phyloP scores from a whole-genome alignment of 2,329 filamentous ascomycete species.

The Akanthomyces uredinophilus region DNA sequence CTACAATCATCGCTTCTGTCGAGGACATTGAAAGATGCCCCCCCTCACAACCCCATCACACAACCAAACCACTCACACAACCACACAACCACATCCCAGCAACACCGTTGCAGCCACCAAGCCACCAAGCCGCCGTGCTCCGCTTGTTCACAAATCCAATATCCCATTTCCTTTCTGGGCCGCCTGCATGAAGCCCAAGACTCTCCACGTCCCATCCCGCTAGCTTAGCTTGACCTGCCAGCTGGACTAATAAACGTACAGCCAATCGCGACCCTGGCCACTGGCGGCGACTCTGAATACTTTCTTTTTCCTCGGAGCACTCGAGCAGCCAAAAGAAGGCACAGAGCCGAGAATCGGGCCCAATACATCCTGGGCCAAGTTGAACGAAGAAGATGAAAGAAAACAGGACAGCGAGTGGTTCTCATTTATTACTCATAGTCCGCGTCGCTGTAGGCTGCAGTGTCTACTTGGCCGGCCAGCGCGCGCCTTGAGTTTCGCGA shows the following conservation, averaged over 20 bases:
- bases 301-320: background rate
- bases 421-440: too few relatives aligned
- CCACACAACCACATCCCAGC: background rate
- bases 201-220: background rate
- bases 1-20: too few relatives aligned
- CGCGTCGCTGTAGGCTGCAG: too few relatives aligned
- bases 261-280: background rate
- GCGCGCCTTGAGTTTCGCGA: background rate
- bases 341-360: too few relatives aligned
- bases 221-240: background rate
- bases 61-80: background rate
- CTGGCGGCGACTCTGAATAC: too few relatives aligned
- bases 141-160: constrained; percentile 1
- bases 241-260: too few relatives aligned
- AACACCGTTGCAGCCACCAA: background rate
- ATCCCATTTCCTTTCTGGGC: background rate
- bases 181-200: background rate
- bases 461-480: background rate
- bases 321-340: too few relatives aligned
- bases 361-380: too few relatives aligned
- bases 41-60: too few relatives aligned
- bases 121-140: background rate
- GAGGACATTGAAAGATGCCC: too few relatives aligned
- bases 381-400: too few relatives aligned
- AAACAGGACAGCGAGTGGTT: too few relatives aligned